Conservation (phyloP, 148 eudicot genomes). For the Selenicereus undatus region DNA sequence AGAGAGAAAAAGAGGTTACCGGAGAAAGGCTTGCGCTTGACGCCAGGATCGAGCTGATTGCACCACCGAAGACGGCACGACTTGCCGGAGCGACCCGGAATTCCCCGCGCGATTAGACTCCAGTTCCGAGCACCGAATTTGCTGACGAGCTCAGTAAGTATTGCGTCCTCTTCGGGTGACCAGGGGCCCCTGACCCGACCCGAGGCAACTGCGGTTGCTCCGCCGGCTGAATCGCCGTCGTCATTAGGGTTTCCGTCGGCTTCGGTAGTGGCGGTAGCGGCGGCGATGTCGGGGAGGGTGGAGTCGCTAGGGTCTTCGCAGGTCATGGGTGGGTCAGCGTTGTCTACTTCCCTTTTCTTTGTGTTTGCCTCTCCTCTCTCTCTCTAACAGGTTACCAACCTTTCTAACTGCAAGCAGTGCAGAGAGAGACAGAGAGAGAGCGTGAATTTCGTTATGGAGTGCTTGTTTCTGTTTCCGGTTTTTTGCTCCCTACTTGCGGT, state of each 20-base stretch:
- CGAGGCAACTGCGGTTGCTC: not conserved
- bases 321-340: slow-evolving; percentile 24
- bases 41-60: slow-evolving; percentile 62
- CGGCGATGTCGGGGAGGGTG: slow-evolving; percentile 19
- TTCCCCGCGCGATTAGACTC: slow-evolving; percentile 60
- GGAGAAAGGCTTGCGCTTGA: slow-evolving; percentile 68
- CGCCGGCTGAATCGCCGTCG: slow-evolving; percentile 6
- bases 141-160: slow-evolving; percentile 39
- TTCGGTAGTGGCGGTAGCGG: slow-evolving; percentile 8
- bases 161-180: slow-evolving; percentile 60
- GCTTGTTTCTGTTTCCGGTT: not conserved
- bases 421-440: not conserved
- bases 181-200: slow-evolving; percentile 46
- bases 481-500: not conserved
- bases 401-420: slow-evolving; percentile 23
- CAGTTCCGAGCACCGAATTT: slow-evolving; percentile 65
- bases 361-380: not conserved
- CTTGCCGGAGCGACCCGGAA: slow-evolving; percentile 67
- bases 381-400: slow-evolving; percentile 11
- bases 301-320: slow-evolving; percentile 31
- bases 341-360: slow-evolving; percentile 1
- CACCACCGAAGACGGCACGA: slow-evolving; percentile 77
- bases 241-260: slow-evolving; percentile 8
- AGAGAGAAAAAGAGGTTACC: slow-evolving; percentile 32
- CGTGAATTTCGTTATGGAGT: too few relatives aligned